Evolutionary conservation across 306 rosid genomes (phyloP).

Genomic region (Acacia crassicarpa): DNA sequence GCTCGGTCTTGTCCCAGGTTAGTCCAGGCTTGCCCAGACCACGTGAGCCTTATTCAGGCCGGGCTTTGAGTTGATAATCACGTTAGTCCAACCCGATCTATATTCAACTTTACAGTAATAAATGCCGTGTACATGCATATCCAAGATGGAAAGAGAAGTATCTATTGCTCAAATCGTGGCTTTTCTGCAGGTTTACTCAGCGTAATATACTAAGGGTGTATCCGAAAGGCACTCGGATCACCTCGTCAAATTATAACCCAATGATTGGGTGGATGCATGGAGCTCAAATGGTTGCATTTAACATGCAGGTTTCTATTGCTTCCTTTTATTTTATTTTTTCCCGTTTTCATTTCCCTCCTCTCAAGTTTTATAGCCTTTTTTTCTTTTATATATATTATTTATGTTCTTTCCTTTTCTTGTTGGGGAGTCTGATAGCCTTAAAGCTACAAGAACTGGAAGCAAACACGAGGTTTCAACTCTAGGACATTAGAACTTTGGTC

Average conservation of each 20-base stretch:
- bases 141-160: conserved; percentile 19
- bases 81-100: background rate
- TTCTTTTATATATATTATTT: background rate
- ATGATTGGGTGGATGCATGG: conserved; percentile 97
- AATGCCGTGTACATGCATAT: background rate
- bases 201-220: conserved; percentile 86
- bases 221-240: conserved; percentile 89
- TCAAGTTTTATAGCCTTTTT: background rate
- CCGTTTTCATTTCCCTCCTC: background rate
- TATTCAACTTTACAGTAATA: background rate
- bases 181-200: conserved; percentile 80
- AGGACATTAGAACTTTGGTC: background rate
- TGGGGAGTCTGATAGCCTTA: background rate
- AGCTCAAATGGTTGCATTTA: conserved; percentile 99
- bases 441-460: conserved; percentile 11
- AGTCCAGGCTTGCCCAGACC: background rate
- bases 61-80: background rate
- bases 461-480: conserved; percentile 7
- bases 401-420: background rate
- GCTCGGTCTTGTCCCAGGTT: background rate
- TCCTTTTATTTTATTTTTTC: background rate
- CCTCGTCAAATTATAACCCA: conserved; percentile 95
- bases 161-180: conserved; percentile 23
- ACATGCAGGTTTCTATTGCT: conserved; percentile 82
- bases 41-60: background rate